These are phyloP conservation scores for Pseudogymnoascus sp. DNA, from an alignment of 2,329 filamentous ascomycete genomes.

Conservation along the genomic window DNA sequence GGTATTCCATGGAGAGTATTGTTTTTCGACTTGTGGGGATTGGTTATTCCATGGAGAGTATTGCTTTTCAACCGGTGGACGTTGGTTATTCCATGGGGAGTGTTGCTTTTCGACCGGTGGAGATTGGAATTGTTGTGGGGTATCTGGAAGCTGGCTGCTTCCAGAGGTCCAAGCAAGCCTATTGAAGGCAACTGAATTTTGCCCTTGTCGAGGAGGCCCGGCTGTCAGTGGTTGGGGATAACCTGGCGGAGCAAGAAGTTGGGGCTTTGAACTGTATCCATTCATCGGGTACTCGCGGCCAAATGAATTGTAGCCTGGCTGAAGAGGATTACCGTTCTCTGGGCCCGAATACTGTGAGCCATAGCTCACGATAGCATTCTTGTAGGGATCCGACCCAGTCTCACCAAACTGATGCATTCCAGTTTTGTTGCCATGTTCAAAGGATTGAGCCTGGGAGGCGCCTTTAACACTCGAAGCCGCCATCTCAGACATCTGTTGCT, in stretches of 20 bases:
- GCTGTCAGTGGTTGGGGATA: constrained; percentile 30
- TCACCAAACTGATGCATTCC: not conserved
- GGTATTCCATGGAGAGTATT: constrained; percentile 8
- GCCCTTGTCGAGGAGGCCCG: constrained; percentile 29
- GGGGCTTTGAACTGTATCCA: not conserved
- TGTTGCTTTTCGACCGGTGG: not conserved
- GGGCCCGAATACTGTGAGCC: not conserved
- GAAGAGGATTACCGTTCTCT: not conserved
- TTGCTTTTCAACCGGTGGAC: not conserved
- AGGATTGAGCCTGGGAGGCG: not conserved
- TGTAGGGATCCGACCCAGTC: not conserved
- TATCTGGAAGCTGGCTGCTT: not conserved
- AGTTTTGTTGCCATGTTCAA: not conserved
- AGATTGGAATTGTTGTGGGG: not conserved
- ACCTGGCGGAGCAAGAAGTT: constrained; percentile 14
- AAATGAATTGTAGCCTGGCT: constrained; percentile 1
- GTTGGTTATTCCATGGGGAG: not conserved
- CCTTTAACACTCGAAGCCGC: not conserved
- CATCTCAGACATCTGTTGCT: not conserved
- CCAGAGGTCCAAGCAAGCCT: constrained; percentile 8
- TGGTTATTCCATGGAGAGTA: constrained; percentile 7
- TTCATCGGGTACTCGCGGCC: not conserved
- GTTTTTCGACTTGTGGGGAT: not conserved
- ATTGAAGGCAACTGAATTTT: constrained; percentile 13
- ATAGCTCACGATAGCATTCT: not conserved